Conservation (phyloP, 1,139 yeast genomes). For the Hansenula lynferdii region DNA sequence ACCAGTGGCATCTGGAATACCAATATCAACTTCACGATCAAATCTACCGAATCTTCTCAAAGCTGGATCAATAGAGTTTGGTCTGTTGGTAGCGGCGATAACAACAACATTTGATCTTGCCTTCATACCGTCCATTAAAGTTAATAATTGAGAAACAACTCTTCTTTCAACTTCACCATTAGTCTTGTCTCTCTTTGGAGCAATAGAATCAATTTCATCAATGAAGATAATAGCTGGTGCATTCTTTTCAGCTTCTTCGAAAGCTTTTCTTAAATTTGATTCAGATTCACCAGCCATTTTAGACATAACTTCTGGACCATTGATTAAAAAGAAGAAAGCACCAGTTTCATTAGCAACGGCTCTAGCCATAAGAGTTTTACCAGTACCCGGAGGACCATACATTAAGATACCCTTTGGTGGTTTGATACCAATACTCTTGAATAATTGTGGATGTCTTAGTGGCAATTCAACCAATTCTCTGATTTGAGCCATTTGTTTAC, state of each 20-base stretch:
- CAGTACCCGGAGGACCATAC: conserved; percentile 99
- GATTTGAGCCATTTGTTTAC: conserved; percentile 98
- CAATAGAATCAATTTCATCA: conserved; percentile 98
- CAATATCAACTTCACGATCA: conserved; percentile 98
- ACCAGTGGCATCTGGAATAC: conserved; percentile 98
- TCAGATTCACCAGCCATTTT: conserved; percentile 99
- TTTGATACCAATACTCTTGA: conserved; percentile 94
- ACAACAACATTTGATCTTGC: conserved; percentile 97
- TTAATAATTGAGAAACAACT: conserved; percentile 94
- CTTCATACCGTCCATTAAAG: conserved; percentile 99
- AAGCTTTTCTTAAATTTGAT: conserved; percentile 94
- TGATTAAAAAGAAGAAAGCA: conserved; percentile 94
- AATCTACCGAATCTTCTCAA: conserved; percentile 98
- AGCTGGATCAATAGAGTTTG: conserved; percentile 98
- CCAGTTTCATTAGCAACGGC: conserved; percentile 99
- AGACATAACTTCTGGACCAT: conserved; percentile 99
- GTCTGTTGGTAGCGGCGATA: conserved; percentile 94
- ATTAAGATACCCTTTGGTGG: conserved; percentile 96
- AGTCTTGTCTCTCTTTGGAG: conserved; percentile 99
- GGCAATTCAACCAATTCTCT: conserved; percentile 97
- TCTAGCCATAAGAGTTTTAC: conserved; percentile 98
- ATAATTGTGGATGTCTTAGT: conserved; percentile 93
- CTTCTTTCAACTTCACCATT: conserved; percentile 99
- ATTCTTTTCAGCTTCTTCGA: conserved; percentile 98
- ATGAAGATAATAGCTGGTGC: conserved; percentile 97